Conservation (phyloP, 73 alveolate species). For the Symbiodinium natans region DNA sequence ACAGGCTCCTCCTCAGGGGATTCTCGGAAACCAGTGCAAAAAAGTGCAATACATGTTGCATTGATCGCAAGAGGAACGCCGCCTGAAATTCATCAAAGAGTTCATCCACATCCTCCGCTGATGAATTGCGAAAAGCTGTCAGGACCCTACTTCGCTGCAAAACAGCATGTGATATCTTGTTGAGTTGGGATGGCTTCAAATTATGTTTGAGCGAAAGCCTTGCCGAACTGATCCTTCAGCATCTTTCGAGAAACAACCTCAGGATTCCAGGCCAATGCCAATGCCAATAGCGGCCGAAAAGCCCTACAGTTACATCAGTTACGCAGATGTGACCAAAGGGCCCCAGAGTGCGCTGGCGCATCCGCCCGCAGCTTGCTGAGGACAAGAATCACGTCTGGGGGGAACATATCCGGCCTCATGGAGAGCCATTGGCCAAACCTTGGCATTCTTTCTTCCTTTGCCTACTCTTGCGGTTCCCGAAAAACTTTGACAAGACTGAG, state of each 20-base stretch:
- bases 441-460: too few species aligned
- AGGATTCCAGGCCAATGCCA: not conserved
- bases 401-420: slow-evolving; percentile 90
- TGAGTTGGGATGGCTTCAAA: too few species aligned
- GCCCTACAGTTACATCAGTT: not conserved
- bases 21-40: not conserved
- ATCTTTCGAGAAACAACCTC: slow-evolving; percentile 35
- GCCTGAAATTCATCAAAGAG: slow-evolving; percentile 78
- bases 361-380: slow-evolving; percentile 75
- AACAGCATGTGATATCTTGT: not conserved
- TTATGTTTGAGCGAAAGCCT: not conserved
- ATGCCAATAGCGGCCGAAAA: too few species aligned
- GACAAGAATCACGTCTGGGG: slow-evolving; percentile 65
- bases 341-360: slow-evolving; percentile 79
- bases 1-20: slow-evolving; percentile 69
- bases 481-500: too few species aligned
- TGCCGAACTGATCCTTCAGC: slow-evolving; percentile 67
- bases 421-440: slow-evolving; percentile 94
- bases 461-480: too few species aligned
- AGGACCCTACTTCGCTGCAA: not conserved
- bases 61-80: not conserved
- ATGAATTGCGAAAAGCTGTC: not conserved
- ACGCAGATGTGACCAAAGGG: not conserved
- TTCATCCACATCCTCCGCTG: slow-evolving; percentile 82
- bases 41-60: too few species aligned